Percentiles rank a stretch among this genome's conserved stretches.
phyloP scores from a whole-genome alignment of 1,284 basidiomycete species.

The Rhodofomes roseus region DNA sequence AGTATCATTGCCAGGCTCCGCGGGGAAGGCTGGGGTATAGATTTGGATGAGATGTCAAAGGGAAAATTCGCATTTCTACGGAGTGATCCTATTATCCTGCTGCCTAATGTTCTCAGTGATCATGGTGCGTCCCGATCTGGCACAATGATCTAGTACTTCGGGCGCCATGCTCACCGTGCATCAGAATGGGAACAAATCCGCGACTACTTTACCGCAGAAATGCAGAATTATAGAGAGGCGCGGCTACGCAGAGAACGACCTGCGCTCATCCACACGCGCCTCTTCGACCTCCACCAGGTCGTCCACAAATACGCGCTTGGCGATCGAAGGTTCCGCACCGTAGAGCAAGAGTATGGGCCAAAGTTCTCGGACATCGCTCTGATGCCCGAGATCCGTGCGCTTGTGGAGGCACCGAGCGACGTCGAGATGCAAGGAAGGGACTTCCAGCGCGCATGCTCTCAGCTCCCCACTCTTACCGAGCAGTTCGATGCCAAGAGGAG shows the following conservation, averaged over 20 bases:
- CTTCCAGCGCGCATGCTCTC: neutral
- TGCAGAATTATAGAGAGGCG: neutral
- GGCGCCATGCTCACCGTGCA: too few species aligned
- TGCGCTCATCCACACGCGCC: neutral
- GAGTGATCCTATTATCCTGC: neutral
- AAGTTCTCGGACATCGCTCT: neutral
- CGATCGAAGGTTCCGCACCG: too few species aligned
- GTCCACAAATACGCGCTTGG: neutral
- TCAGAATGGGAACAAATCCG: neutral
- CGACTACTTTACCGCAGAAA: neutral
- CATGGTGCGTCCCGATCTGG: neutral
- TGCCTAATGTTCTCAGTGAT: neutral
- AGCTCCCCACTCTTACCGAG: neutral
- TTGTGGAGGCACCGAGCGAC: neutral
- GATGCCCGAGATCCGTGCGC: neutral
- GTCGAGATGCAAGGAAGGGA: slow-evolving; percentile 1
- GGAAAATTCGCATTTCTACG: neutral
- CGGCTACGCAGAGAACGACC: neutral
- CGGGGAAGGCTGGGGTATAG: neutral
- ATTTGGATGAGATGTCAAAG: neutral
- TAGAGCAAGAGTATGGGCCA: neutral
- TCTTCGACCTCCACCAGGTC: neutral
- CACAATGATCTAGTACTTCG: too few species aligned
- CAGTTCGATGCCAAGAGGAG: neutral
- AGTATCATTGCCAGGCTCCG: neutral